A percentile compares a stretch with the other conserved stretches of the same genome.
These are phyloP conservation scores for Saccharomyces hybrid DNA, from an alignment of 1,139 yeast genomes.

Conservation along the genomic window DNA sequence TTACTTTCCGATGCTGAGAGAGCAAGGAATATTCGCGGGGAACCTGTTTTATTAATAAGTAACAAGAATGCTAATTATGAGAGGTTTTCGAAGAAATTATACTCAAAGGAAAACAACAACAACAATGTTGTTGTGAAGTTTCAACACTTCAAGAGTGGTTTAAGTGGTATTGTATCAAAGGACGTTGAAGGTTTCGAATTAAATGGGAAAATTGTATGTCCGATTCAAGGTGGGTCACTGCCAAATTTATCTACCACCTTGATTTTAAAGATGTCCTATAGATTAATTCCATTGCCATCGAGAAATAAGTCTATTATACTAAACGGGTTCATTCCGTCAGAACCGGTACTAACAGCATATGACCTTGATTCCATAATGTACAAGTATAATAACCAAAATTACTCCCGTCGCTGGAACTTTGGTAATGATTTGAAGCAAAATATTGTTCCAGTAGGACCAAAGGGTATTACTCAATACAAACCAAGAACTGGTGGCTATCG, in stretches of 20 bases:
- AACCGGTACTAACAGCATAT: constrained; percentile 53
- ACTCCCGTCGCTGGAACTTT: constrained; percentile 25
- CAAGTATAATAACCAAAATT: constrained; percentile 20
- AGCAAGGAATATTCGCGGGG: constrained; percentile 58
- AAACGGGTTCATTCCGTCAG: constrained; percentile 66
- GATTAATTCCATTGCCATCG: constrained; percentile 47
- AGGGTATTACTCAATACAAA: constrained; percentile 34
- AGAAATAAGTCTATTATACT: constrained; percentile 74
- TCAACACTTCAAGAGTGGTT: constrained; percentile 44
- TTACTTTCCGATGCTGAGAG: constrained; percentile 60
- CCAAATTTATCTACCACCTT: constrained; percentile 50
- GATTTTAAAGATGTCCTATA: constrained; percentile 51
- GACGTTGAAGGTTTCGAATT: constrained; percentile 40
- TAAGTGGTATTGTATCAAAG: constrained; percentile 57
- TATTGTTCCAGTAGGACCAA: constrained; percentile 32
- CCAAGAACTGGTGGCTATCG: constrained; percentile 39
- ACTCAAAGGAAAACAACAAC: constrained; percentile 31
- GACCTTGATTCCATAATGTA: constrained; percentile 60
- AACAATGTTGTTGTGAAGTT: constrained; percentile 32
- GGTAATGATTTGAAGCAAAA: constrained; percentile 26
- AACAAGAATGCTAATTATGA: constrained; percentile 39
- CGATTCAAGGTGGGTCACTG: constrained; percentile 46
- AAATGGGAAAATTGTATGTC: constrained; percentile 46
- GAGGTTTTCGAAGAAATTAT: constrained; percentile 24
- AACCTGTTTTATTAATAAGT: constrained; percentile 55